These are phyloP conservation scores for Artemisia annua DNA, from an alignment of 129 eudicot genomes.

Conservation along the genomic window DNA sequence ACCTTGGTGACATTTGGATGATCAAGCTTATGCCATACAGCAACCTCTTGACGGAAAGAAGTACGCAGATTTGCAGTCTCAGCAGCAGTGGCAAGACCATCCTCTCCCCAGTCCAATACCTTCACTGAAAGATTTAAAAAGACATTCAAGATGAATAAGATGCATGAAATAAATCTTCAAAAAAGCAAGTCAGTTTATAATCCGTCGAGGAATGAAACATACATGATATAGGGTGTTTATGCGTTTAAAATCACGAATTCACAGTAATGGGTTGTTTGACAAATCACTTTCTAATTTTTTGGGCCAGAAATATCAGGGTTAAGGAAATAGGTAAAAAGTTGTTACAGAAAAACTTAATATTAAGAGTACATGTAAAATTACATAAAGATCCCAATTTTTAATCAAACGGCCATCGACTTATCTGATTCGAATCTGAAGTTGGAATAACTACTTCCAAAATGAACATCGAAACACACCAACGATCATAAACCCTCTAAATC, in stretches of 20 bases:
- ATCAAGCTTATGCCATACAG: conserved; percentile 96
- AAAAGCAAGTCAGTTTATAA: background rate
- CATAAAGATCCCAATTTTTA: background rate
- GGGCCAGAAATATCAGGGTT: no score
- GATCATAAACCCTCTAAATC: conserved; percentile 1
- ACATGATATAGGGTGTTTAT: no score
- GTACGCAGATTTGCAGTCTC: conserved; percentile 77
- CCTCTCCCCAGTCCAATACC: conserved; percentile 97
- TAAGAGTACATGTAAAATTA: background rate
- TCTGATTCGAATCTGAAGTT: background rate
- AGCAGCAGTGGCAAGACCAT: conserved; percentile 80
- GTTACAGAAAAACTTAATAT: background rate
- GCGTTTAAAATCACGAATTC: no score
- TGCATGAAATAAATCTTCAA: conserved; percentile 2
- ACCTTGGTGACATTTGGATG: conserved; percentile 98
- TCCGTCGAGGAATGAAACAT: no score
- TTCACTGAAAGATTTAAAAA: conserved; percentile 52
- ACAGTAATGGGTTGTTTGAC: background rate
- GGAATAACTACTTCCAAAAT: background rate
- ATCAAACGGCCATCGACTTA: background rate
- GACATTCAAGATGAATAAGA: background rate
- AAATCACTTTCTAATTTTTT: background rate
- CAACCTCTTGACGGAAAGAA: conserved; percentile 82
- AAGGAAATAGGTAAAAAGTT: background rate
- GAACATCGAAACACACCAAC: background rate